Evolutionary conservation across 257 asterid genomes (phyloP).

Genomic region (Scutellaria barbata): DNA sequence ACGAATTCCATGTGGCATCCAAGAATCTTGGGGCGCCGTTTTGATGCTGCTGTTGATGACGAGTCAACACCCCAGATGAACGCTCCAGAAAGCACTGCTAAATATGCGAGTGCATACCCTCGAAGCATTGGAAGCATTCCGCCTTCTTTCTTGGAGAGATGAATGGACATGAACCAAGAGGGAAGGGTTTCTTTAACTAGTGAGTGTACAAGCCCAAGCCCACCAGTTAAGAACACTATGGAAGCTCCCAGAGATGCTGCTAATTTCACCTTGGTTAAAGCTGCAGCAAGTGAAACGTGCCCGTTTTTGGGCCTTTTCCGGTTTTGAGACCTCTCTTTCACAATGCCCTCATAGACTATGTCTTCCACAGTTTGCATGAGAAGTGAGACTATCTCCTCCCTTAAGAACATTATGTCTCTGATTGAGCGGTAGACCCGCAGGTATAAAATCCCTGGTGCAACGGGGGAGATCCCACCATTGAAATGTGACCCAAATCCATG

Average conservation of each 20-base stretch:
- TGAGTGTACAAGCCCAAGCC: slow-evolving; percentile 78
- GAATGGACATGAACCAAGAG: slow-evolving; percentile 86
- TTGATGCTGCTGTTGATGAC: slow-evolving; percentile 65
- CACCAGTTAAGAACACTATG: slow-evolving; percentile 77
- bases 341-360: slow-evolving; percentile 49
- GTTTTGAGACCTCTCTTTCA: slow-evolving; percentile 39
- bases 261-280: slow-evolving; percentile 72
- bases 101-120: slow-evolving; percentile 84
- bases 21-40: slow-evolving; percentile 67
- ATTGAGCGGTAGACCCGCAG: slow-evolving; percentile 81
- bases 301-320: slow-evolving; percentile 50
- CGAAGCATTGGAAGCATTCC: slow-evolving; percentile 62
- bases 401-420: slow-evolving; percentile 82
- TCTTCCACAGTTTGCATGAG: slow-evolving; percentile 78
- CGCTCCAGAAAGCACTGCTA: slow-evolving; percentile 71
- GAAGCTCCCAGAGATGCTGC: slow-evolving; percentile 93
- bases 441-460: slow-evolving; percentile 92
- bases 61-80: slow-evolving; percentile 83
- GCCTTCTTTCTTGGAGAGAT: slow-evolving; percentile 47
- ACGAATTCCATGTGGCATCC: slow-evolving; percentile 78
- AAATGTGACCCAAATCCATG: slow-evolving; percentile 98
- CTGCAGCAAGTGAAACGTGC: slow-evolving; percentile 66
- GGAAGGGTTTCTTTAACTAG: slow-evolving; percentile 86
- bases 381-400: slow-evolving; percentile 79
- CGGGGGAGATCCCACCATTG: slow-evolving; percentile 85